Base-by-base conservation (phyloP, 2,329 filamentous ascomycete species). In the Ustulina deusta region DNA sequence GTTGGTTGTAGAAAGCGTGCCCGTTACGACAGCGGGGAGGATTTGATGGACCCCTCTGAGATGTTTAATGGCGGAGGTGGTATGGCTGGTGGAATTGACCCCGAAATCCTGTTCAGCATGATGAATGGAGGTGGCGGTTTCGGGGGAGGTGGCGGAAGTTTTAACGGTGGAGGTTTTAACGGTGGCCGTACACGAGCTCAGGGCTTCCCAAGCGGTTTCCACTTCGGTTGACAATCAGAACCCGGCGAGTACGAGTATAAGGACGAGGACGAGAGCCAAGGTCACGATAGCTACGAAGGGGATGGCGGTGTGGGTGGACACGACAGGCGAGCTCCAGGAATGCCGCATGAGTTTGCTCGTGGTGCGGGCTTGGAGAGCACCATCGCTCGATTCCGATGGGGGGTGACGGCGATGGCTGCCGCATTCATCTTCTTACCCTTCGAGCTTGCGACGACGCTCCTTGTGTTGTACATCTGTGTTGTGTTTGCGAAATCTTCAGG, bases 1-100 rank as follows among this genome's bases (percentile, higher is more conserved):
- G 13, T 29, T 56, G 17, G 20, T 48, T 46, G 51, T 69, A 93
- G 91, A 81, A 98, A 97, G 84, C 91, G 93, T 73, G 91, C 92
- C 72, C 86, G 92, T 61, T 99, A 97, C 78, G 95, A 99, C 78
- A 96, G 91, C 73, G 96, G 96, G 42, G 93, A 96, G 66, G 95
- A 99, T 78, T 87, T 97, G 34, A 86, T 96, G 65, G 95, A 97
- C 77, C 92, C 93, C 3, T 87, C 89, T 59, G 94, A 97, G 76
- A 94, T 95, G 88, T 96, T 95, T 74, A 88, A 89, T 55, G 87
- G 87, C 64, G 84, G 84, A 77, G 83, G 84, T 27, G 80, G 80
- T 62, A 77, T 77, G 82, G 79, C 61, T 9, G 88, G 88, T 49
- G 90, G 87, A 75, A 93, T 94, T 77, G 90, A 93, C 77, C 90